These are phyloP conservation scores for Poteriospumella lacustris DNA, from an alignment of 108 stramenopile genomes.

Conservation along the genomic window DNA sequence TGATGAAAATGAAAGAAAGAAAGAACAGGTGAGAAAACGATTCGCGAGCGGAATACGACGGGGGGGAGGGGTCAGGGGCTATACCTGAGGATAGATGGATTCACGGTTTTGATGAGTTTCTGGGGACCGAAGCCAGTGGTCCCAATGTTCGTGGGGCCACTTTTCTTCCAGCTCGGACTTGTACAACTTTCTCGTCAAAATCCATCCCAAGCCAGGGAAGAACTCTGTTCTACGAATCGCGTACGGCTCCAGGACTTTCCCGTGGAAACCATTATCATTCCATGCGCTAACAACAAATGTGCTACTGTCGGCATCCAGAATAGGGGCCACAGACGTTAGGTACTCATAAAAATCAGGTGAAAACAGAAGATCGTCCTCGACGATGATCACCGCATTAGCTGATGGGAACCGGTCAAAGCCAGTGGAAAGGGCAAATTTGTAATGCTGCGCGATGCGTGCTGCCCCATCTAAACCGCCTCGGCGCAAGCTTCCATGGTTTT, in stretches of 20 bases:
- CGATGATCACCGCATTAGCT: slow-evolving; percentile 49
- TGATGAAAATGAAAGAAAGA: no score
- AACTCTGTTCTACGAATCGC: slow-evolving; percentile 48
- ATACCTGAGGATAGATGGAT: slow-evolving; percentile 55
- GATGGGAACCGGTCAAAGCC: neutral
- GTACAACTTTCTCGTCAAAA: slow-evolving; percentile 51
- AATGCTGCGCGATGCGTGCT: slow-evolving; percentile 42
- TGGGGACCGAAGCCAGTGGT: slow-evolving; percentile 53
- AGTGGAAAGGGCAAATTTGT: slow-evolving; percentile 44
- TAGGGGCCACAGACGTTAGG: slow-evolving; percentile 39
- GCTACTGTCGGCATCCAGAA: slow-evolving; percentile 45
- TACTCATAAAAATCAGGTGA: slow-evolving; percentile 53
- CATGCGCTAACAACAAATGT: slow-evolving; percentile 54
- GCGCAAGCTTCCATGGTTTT: neutral
- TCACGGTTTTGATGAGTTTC: slow-evolving; percentile 41
- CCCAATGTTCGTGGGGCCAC: slow-evolving; percentile 59
- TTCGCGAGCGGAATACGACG: no score
- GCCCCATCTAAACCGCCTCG: slow-evolving; percentile 27
- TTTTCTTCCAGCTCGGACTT: slow-evolving; percentile 40
- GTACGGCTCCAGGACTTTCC: slow-evolving; percentile 22
- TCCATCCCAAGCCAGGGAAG: slow-evolving; percentile 63
- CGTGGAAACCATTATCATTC: slow-evolving; percentile 57
- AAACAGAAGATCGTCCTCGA: slow-evolving; percentile 62
- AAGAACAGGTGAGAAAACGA: no score
- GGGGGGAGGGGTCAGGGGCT: no score